These are phyloP conservation scores for Syncephalastrum sp. DNA, from an alignment of 371 early-diverging fungal species.

Conservation along the genomic window DNA sequence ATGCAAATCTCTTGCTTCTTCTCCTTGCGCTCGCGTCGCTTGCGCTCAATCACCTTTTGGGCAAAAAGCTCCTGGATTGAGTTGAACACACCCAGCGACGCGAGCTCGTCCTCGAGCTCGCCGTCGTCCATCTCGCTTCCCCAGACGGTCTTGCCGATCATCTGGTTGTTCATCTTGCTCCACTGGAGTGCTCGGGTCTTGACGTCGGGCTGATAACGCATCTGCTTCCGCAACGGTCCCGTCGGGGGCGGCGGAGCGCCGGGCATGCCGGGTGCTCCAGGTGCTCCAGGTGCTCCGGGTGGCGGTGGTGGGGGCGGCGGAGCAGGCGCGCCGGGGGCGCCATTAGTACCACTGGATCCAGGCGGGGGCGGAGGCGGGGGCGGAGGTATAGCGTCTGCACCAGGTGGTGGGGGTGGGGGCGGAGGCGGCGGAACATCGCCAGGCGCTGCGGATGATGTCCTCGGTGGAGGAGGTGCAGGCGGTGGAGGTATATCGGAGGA, in stretches of 20 bases:
- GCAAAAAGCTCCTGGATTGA: constrained; percentile 75
- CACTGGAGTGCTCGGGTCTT: constrained; percentile 86
- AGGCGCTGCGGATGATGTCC: constrained; percentile 12
- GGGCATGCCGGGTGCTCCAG: constrained; percentile 28
- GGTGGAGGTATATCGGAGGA: constrained; percentile 10
- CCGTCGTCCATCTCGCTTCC: constrained; percentile 49
- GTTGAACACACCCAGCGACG: constrained; percentile 61
- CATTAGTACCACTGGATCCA: constrained; percentile 1
- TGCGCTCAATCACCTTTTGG: constrained; percentile 60
- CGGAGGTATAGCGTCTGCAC: constrained; percentile 13
- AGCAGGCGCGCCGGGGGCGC: constrained; percentile 21
- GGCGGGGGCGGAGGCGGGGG: constrained; percentile 45
- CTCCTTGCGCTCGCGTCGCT: constrained; percentile 27
- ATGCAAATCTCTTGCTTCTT: constrained; percentile 60
- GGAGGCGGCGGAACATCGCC: constrained; percentile 41
- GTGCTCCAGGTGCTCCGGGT: constrained; percentile 15
- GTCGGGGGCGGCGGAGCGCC: constrained; percentile 36
- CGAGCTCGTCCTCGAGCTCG: constrained; percentile 53
- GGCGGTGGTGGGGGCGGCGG: constrained; percentile 33
- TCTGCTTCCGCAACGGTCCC: constrained; percentile 51
- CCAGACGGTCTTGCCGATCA: constrained; percentile 63
- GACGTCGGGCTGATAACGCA: constrained; percentile 63
- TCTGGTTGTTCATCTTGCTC: constrained; percentile 76
- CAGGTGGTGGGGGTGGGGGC: constrained; percentile 22
- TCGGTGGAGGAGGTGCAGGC: constrained; percentile 29